Evolutionary conservation across 768 basidiomycete species (phyloP).

Genomic region (Lactifluus pinguis): DNA sequence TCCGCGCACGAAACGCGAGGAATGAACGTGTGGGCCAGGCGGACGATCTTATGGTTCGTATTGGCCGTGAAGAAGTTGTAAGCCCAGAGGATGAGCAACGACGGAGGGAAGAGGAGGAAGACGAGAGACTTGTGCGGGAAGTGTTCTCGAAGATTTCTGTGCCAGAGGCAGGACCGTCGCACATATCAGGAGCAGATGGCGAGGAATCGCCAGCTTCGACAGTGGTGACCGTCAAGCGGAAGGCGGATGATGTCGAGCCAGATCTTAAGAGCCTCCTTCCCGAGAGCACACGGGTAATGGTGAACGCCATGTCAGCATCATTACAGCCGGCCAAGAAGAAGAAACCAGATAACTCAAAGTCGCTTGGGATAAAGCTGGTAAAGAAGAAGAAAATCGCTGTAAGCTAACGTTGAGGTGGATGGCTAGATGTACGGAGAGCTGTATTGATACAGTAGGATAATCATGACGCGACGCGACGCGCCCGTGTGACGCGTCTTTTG

Average conservation of each 20-base stretch:
- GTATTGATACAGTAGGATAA: no score
- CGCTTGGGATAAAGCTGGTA: constrained; percentile 19
- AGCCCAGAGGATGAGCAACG: constrained; percentile 66
- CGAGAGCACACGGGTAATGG: constrained; percentile 51
- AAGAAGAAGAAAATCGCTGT: constrained; percentile 15
- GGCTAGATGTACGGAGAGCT: not conserved
- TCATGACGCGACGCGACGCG: not conserved
- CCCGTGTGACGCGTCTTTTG: not conserved
- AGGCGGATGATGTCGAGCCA: constrained; percentile 73
- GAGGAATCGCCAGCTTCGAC: constrained; percentile 21
- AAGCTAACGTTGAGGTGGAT: not conserved
- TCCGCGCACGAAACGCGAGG: constrained; percentile 76
- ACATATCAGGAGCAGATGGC: constrained; percentile 16
- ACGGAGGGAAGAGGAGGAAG: constrained; percentile 76
- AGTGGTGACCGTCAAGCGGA: constrained; percentile 73
- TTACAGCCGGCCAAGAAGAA: constrained; percentile 47
- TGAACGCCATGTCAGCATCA: constrained; percentile 39
- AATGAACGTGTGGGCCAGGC: constrained; percentile 79
- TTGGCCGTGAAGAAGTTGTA: constrained; percentile 62
- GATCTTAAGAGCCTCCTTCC: constrained; percentile 59
- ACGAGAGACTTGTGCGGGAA: constrained; percentile 80
- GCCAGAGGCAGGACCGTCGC: constrained; percentile 22
- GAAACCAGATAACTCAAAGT: constrained; percentile 32
- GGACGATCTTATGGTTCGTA: constrained; percentile 56
- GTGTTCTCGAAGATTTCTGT: constrained; percentile 72